Evolutionary conservation across 805 yeast species (phyloP).

Genomic region (Hanseniaspora mollemarum): DNA sequence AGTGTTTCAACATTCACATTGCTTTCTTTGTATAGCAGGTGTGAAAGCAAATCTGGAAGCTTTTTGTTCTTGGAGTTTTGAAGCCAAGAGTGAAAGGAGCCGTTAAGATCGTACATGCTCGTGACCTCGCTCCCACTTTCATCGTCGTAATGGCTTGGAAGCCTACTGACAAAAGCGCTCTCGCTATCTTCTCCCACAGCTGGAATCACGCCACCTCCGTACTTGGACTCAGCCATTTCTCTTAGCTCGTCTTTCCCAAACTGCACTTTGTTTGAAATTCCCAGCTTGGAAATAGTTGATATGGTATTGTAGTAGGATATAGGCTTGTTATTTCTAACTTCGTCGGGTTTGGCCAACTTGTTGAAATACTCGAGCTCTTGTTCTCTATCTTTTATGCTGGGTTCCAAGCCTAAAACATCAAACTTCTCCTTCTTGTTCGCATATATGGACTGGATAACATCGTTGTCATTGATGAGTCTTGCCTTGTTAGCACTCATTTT

Average conservation of each 20-base stretch:
- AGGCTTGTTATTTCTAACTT: background rate
- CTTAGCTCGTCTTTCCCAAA: background rate
- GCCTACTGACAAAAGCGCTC: background rate
- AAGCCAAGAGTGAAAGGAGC: slow-evolving; percentile 4
- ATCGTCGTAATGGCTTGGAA: background rate
- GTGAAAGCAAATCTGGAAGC: background rate
- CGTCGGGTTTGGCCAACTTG: background rate
- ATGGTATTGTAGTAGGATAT: slow-evolving; percentile 12
- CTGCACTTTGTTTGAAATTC: slow-evolving; percentile 4
- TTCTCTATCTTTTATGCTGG: slow-evolving; percentile 3
- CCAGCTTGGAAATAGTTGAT: slow-evolving; percentile 1
- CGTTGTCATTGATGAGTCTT: background rate
- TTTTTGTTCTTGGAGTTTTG: background rate
- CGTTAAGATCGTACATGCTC: background rate
- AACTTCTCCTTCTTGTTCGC: slow-evolving; percentile 3
- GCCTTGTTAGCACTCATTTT: no score
- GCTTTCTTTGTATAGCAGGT: background rate
- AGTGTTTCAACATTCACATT: slow-evolving; percentile 3
- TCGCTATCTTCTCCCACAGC: background rate
- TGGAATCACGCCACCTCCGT: slow-evolving; percentile 10
- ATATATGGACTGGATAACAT: slow-evolving; percentile 12
- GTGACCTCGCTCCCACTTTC: background rate
- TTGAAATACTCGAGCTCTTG: background rate
- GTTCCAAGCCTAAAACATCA: slow-evolving; percentile 9
- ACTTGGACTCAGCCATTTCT: slow-evolving; percentile 1